phyloP scores from a whole-genome alignment of 2,329 filamentous ascomycete genomes.

The Beauveria sp. region DNA sequence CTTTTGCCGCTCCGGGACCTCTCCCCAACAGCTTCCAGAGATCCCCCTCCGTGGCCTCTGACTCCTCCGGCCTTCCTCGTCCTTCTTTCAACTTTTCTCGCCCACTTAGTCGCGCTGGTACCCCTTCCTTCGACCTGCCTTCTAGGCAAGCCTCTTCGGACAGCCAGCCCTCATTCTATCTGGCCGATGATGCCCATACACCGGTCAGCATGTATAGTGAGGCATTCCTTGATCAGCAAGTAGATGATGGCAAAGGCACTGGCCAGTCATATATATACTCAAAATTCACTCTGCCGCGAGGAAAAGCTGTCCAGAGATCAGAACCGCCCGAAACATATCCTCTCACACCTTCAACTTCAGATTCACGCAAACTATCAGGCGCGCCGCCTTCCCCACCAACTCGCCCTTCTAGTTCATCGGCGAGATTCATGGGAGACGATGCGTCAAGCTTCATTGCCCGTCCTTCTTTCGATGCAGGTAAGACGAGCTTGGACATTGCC shows the following conservation, averaged over 20 bases:
- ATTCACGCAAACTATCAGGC: constrained; percentile 33
- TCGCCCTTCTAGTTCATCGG: constrained; percentile 50
- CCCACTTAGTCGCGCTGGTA: constrained; percentile 69
- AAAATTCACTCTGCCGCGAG: constrained; percentile 75
- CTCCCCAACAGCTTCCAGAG: constrained; percentile 57
- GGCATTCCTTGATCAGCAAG: constrained; percentile 48
- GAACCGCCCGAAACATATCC: constrained; percentile 46
- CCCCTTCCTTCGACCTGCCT: constrained; percentile 49
- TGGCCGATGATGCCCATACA: constrained; percentile 60
- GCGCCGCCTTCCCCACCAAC: constrained; percentile 56
- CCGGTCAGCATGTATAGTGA: constrained; percentile 68
- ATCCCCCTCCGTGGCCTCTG: constrained; percentile 80
- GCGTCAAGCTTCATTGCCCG: constrained; percentile 29
- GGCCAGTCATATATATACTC: constrained; percentile 78
- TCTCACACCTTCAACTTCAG: constrained; percentile 41
- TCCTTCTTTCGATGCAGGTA: constrained; percentile 43
- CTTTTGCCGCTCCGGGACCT: constrained; percentile 42
- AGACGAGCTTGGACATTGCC: constrained; percentile 40
- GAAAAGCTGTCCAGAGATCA: constrained; percentile 66
- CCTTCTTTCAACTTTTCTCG: constrained; percentile 92
- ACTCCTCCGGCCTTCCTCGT: constrained; percentile 64
- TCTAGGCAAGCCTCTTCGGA: constrained; percentile 58
- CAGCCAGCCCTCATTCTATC: constrained; percentile 56
- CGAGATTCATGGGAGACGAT: constrained; percentile 31
- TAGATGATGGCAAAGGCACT: constrained; percentile 39